Conservation (phyloP, 2,329 filamentous ascomycete species). For the Botryosphaeria agaves region DNA sequence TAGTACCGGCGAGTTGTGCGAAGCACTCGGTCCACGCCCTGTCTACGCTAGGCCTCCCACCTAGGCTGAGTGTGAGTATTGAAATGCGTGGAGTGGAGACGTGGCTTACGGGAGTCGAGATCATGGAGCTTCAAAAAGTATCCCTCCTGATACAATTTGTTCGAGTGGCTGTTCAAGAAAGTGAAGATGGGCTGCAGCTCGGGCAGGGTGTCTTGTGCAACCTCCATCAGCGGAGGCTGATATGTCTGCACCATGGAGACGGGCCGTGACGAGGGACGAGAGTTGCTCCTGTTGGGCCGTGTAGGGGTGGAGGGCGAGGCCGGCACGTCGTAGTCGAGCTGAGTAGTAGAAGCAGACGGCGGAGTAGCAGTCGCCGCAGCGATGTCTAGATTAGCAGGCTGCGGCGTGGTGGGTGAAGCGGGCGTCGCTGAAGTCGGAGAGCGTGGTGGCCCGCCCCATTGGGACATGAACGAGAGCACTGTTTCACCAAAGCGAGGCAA, state of each 20-base stretch:
- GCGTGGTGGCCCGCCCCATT: slow-evolving; percentile 39
- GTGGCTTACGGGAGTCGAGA: slow-evolving; percentile 62
- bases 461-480: slow-evolving; percentile 85
- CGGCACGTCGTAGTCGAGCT: slow-evolving; percentile 17
- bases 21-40: slow-evolving; percentile 94
- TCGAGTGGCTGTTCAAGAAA: slow-evolving; percentile 84
- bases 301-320: slow-evolving; percentile 19
- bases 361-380: slow-evolving; percentile 4
- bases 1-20: slow-evolving; percentile 86
- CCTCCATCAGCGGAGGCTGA: slow-evolving; percentile 72
- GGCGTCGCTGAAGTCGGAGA: slow-evolving; percentile 16
- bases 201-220: slow-evolving; percentile 69
- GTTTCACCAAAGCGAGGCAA: no score
- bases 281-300: slow-evolving; percentile 26
- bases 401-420: slow-evolving; percentile 12
- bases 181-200: slow-evolving; percentile 90
- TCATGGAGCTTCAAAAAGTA: slow-evolving; percentile 97
- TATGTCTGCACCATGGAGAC: slow-evolving; percentile 76
- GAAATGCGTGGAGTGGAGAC: no score
- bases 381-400: slow-evolving; percentile 6
- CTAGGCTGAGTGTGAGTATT: slow-evolving; percentile 34
- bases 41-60: slow-evolving; percentile 71
- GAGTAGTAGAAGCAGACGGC: slow-evolving; percentile 12
- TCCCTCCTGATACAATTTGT: slow-evolving; percentile 94
- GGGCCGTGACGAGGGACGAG: slow-evolving; percentile 44